These are phyloP conservation scores for Trichosanthes cucumerina DNA, from an alignment of 306 rosid genomes.

Conservation along the genomic window DNA sequence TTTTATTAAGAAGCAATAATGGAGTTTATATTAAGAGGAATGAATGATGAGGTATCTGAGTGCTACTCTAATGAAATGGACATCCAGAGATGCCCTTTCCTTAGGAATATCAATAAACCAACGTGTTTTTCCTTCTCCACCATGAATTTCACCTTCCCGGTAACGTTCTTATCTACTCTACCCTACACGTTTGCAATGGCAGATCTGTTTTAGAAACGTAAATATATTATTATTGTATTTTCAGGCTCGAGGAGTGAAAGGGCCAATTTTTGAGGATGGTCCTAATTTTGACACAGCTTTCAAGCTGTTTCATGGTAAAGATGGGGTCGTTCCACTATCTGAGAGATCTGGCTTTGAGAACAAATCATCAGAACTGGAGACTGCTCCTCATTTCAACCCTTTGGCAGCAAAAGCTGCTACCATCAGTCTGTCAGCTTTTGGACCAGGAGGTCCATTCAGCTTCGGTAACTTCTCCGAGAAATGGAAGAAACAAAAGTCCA, in stretches of 20 bases:
- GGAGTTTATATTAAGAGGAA: slow-evolving; percentile 48
- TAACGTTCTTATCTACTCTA: slow-evolving; percentile 19
- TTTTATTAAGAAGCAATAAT: slow-evolving; percentile 16
- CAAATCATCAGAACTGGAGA: slow-evolving; percentile 23
- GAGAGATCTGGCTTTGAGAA: slow-evolving; percentile 24
- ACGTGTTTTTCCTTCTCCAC: slow-evolving; percentile 56
- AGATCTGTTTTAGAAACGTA: background rate
- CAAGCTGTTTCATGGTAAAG: slow-evolving; percentile 76
- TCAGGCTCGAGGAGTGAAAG: slow-evolving; percentile 40
- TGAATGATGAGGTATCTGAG: slow-evolving; percentile 32
- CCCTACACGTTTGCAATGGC: background rate
- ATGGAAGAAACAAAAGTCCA: slow-evolving; percentile 53
- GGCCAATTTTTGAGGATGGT: slow-evolving; percentile 86
- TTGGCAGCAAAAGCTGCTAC: slow-evolving; percentile 58
- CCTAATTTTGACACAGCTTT: slow-evolving; percentile 59
- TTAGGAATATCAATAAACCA: slow-evolving; percentile 51
- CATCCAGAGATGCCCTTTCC: slow-evolving; percentile 66
- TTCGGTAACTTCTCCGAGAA: slow-evolving; percentile 60
- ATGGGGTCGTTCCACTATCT: slow-evolving; percentile 66
- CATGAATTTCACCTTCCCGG: slow-evolving; percentile 35
- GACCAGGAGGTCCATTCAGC: slow-evolving; percentile 56
- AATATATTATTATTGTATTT: slow-evolving; percentile 5
- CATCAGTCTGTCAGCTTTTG: slow-evolving; percentile 61
- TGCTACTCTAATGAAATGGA: slow-evolving; percentile 47
- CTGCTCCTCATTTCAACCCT: slow-evolving; percentile 57